phyloP scores from a whole-genome alignment of 805 yeast species.

The Cyberlindnera euphorbiiphila region DNA sequence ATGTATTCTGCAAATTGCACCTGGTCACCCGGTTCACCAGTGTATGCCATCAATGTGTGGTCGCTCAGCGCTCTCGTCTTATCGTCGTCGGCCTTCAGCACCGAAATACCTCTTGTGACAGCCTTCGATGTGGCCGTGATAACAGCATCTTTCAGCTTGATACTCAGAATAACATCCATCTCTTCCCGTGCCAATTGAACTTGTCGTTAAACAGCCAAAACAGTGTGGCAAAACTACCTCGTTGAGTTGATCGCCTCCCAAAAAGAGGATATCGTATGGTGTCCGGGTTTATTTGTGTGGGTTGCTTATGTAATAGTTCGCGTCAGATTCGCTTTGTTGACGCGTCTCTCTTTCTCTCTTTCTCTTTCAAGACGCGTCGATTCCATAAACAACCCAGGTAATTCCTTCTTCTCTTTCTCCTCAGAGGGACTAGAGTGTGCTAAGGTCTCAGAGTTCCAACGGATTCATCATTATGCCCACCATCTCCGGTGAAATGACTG shows the following conservation, averaged over 20 bases:
- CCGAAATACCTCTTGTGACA: slow-evolving; percentile 83
- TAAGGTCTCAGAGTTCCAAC: neutral
- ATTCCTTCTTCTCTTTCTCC: too few species aligned
- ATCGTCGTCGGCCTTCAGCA: slow-evolving; percentile 73
- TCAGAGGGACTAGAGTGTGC: too few species aligned
- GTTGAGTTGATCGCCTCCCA: slow-evolving; percentile 3
- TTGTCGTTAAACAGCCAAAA: too few species aligned
- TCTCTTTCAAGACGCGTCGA: slow-evolving; percentile 4
- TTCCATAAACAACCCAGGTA: too few species aligned
- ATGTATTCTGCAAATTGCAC: slow-evolving; percentile 92
- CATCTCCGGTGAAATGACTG: slow-evolving; percentile 13
- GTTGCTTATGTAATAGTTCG: neutral
- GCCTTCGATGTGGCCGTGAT: slow-evolving; percentile 94
- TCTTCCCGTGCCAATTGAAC: too few species aligned
- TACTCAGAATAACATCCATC: slow-evolving; percentile 92
- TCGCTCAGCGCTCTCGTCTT: slow-evolving; percentile 73
- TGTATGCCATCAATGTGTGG: slow-evolving; percentile 78
- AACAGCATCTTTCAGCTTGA: slow-evolving; percentile 75
- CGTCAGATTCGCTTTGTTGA: neutral
- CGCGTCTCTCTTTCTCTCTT: neutral
- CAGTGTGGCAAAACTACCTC: slow-evolving; percentile 6
- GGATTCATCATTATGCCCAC: slow-evolving; percentile 19
- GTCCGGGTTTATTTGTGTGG: slow-evolving; percentile 9
- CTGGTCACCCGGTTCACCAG: slow-evolving; percentile 91
- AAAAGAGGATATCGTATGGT: neutral